Conservation (phyloP, 148 eudicot species). For the Chenopodium suecicum region DNA sequence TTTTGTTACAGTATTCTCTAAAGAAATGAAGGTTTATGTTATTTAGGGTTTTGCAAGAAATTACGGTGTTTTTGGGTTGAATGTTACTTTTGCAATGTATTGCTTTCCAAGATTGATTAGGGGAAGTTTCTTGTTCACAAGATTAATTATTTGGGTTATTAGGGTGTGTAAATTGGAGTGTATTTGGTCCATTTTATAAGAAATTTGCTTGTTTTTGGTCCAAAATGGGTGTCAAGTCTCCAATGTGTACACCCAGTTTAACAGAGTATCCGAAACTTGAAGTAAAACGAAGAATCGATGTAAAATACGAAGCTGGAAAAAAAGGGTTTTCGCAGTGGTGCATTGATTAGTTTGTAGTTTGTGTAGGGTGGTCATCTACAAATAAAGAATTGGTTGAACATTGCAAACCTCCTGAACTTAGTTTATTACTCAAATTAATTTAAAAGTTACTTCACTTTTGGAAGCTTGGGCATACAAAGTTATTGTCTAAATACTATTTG, state of each 20-base stretch:
- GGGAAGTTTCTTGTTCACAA: neutral
- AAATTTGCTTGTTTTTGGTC: neutral
- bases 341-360: neutral
- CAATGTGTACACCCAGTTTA: neutral
- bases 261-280: neutral
- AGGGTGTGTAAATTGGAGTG: too few relatives aligned
- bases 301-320: neutral
- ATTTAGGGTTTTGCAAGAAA: neutral
- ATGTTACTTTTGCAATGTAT: neutral
- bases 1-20: too few relatives aligned
- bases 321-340: neutral
- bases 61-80: neutral
- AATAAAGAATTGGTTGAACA: neutral
- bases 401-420: neutral
- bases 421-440: neutral
- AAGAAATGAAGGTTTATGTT: neutral
- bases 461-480: neutral
- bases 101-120: neutral
- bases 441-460: neutral
- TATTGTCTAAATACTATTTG: neutral
- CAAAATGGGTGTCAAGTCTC: neutral
- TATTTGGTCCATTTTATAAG: neutral
- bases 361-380: neutral
- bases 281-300: neutral
- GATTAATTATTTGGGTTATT: too few relatives aligned